A percentile compares a stretch with the other conserved stretches of the same genome.
phyloP scores from a whole-genome alignment of 306 rosid species.

The Lathyrus aphaca region DNA sequence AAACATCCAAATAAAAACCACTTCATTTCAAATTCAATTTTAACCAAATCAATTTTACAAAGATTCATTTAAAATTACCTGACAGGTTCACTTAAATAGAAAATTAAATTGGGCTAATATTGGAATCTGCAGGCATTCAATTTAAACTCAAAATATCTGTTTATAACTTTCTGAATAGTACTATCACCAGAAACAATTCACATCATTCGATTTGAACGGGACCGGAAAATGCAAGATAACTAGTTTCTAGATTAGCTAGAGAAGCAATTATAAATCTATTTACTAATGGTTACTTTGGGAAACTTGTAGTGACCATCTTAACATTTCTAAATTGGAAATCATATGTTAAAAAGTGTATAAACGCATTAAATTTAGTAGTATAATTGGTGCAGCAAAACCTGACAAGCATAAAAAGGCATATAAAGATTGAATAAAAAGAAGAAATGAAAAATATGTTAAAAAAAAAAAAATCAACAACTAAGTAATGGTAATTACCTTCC shows the following conservation, averaged over 20 bases:
- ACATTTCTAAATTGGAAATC: slow-evolving; percentile 24
- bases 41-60: neutral
- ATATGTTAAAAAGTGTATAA: slow-evolving; percentile 11
- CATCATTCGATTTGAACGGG: slow-evolving; percentile 11
- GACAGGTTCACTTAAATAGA: neutral
- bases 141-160: slow-evolving; percentile 3
- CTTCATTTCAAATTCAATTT: neutral
- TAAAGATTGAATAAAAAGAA: neutral
- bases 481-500: slow-evolving; percentile 55
- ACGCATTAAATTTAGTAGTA: slow-evolving; percentile 22
- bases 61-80: neutral
- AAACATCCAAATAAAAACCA: neutral
- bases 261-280: slow-evolving; percentile 23
- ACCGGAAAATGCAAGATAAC: slow-evolving; percentile 18
- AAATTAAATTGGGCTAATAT: slow-evolving; percentile 4
- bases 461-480: slow-evolving; percentile 33
- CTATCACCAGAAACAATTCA: slow-evolving; percentile 3
- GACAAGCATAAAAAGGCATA: slow-evolving; percentile 11
- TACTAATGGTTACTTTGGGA: slow-evolving; percentile 8
- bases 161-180: slow-evolving; percentile 8
- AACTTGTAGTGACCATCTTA: neutral
- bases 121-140: slow-evolving; percentile 13
- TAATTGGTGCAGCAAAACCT: slow-evolving; percentile 17
- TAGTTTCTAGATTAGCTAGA: neutral
- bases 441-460: neutral